phyloP scores from a whole-genome alignment of 768 basidiomycete species.

The Pholiota molesta region DNA sequence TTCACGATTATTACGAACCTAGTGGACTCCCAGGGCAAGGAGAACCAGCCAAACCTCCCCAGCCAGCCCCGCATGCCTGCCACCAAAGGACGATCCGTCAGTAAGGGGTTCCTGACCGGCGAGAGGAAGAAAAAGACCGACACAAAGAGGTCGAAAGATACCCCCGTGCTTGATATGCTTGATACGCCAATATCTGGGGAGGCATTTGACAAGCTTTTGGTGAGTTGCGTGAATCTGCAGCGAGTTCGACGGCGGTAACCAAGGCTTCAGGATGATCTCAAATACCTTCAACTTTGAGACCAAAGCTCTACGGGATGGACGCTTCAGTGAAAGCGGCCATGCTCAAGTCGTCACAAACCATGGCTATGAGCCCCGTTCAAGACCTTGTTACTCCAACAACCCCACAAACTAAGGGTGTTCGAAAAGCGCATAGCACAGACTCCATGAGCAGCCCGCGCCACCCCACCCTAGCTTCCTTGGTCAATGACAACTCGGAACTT shows the following conservation, averaged over 20 bases:
- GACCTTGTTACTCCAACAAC: conserved; percentile 42
- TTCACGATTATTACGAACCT: conserved; percentile 73
- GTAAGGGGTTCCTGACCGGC: conserved; percentile 34
- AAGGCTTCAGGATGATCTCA: conserved; percentile 79
- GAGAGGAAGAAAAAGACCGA: conserved; percentile 48
- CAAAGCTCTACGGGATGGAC: conserved; percentile 82
- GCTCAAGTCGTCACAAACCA: conserved; percentile 81
- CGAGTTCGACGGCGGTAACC: conserved; percentile 10
- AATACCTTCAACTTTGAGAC: conserved; percentile 77
- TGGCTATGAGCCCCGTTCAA: conserved; percentile 45
- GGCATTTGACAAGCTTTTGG: conserved; percentile 83
- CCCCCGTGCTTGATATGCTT: conserved; percentile 37
- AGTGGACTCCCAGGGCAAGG: conserved; percentile 59
- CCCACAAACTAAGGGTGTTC: conserved; percentile 52
- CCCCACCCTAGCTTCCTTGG: conserved; percentile 36
- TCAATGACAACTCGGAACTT: conserved; percentile 42
- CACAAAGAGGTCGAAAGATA: conserved; percentile 41
- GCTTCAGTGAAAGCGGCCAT: conserved; percentile 88
- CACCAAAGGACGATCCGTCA: conserved; percentile 25
- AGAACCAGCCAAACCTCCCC: conserved; percentile 55
- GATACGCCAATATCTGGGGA: conserved; percentile 44
- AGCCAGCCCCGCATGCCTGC: conserved; percentile 21
- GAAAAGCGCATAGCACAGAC: conserved; percentile 75
- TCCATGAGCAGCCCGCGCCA: conserved; percentile 62
- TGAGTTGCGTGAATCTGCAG: conserved; percentile 36